These are phyloP conservation scores for Penicillium olsonii DNA, from an alignment of 2,329 filamentous ascomycete species.

Conservation along the genomic window DNA sequence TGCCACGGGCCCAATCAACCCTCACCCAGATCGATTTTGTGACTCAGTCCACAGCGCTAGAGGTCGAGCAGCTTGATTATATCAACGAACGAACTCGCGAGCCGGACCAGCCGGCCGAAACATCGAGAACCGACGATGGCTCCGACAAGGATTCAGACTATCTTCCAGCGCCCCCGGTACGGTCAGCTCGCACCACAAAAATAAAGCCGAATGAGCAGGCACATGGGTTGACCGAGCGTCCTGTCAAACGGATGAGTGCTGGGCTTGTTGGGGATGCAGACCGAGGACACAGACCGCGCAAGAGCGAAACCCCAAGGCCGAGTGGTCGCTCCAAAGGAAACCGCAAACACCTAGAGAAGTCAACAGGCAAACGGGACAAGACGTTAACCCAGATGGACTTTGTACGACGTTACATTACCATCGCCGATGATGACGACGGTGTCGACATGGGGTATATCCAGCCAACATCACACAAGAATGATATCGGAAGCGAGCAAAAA, in stretches of 20 bases:
- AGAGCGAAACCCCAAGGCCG: conserved; percentile 23
- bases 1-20: conserved; percentile 36
- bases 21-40: conserved; percentile 47
- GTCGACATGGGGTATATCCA: conserved; percentile 36
- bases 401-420: conserved; percentile 37
- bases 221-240: conserved; percentile 7
- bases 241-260: conserved; percentile 19
- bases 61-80: conserved; percentile 35
- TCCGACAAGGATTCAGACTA: conserved; percentile 27
- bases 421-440: conserved; percentile 37
- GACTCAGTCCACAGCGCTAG: conserved; percentile 22
- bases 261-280: conserved; percentile 1
- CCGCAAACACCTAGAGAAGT: conserved; percentile 25
- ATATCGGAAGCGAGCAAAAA: background rate
- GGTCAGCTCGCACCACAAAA: conserved; percentile 12
- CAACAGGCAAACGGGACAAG: conserved; percentile 32
- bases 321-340: conserved; percentile 20
- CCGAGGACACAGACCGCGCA: conserved; percentile 13
- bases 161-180: conserved; percentile 13
- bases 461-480: conserved; percentile 20
- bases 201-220: conserved; percentile 12
- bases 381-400: conserved; percentile 48
- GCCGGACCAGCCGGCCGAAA: conserved; percentile 11
- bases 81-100: conserved; percentile 22
- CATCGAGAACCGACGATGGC: conserved; percentile 29